Base-by-base conservation (phyloP, 345 rosid species). In the Litchi chinensis region DNA sequence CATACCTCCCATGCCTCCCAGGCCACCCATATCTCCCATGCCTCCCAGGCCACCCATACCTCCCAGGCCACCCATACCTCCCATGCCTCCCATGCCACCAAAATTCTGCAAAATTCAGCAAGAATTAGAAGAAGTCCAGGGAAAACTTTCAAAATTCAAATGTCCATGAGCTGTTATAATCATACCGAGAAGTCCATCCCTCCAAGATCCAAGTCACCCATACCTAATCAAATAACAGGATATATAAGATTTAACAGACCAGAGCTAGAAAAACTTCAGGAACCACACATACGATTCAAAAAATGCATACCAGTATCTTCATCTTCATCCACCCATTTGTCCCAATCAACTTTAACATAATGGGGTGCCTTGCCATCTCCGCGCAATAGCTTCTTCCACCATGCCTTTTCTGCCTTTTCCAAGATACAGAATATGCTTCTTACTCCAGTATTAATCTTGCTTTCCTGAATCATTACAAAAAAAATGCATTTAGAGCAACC, bases 301-400 rank as follows among this genome's bases (percentile, higher is more conserved):
- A 9, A 40, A 39, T 4, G 6, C 15, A 67, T 76, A 70, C 77
- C 86, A 78, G 79, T 80, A 46, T 91, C 97, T 5, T 93, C 98
- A 43, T 93, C 97, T 83, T 92, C 97, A 80, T 93, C 98, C 28
- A 92, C 97, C 98, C 97, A 93, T 79, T 92, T 93, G 86, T 93
- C 96, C 98, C 98, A 93, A 75, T 93, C 98, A 9, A 92, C 90
- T 86, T 93, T 93, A 59, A 93, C 84, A 79, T 87, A 93, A 86
- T 92, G 96, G 19, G 98, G 98, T 6, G 87, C 26, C 71, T 89
- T 93, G 40, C 88, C 93, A 70, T 84, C 91, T 44, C 86, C 91
- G 3, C 90, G 89, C 81, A 92, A 56, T 71, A 93, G 79, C 81
- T 87, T 92, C 63, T 91, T 83, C 98, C 98, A 93, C 93, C 98